phyloP scores from a whole-genome alignment of 371 early-diverging fungal genomes.

The Nematocida sp. region DNA sequence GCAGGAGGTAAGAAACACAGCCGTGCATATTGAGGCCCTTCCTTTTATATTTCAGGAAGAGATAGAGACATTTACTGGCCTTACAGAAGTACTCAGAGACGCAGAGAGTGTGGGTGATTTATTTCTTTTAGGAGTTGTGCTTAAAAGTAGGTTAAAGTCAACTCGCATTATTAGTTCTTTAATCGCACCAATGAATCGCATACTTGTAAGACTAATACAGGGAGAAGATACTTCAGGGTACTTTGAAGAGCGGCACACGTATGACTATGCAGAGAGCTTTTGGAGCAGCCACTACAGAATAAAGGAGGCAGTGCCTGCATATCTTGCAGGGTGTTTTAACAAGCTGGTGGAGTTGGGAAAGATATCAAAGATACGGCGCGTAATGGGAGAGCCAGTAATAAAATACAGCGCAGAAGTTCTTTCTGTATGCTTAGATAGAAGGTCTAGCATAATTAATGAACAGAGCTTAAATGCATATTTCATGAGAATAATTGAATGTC shows the following conservation, averaged over 20 bases:
- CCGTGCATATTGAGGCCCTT: background rate
- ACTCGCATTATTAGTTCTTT: background rate
- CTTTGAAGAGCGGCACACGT: conserved; percentile 41
- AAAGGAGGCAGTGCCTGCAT: conserved; percentile 14
- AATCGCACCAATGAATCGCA: conserved; percentile 19
- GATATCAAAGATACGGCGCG: conserved; percentile 33
- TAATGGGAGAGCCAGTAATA: background rate
- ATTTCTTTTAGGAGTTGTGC: conserved; percentile 4
- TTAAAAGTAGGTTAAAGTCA: background rate
- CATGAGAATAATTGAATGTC: background rate
- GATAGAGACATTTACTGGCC: background rate
- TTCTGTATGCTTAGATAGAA: background rate
- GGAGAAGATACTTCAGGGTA: conserved; percentile 6
- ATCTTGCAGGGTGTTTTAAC: background rate
- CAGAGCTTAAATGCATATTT: background rate
- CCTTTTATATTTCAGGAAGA: conserved; percentile 55
- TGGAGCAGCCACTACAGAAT: conserved; percentile 46
- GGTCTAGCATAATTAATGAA: conserved; percentile 4
- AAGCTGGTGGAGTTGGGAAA: conserved; percentile 15
- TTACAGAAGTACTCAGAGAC: conserved; percentile 11
- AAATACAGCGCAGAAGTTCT: background rate
- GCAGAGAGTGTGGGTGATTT: background rate
- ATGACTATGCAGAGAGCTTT: conserved; percentile 48
- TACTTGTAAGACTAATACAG: conserved; percentile 5
- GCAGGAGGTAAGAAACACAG: background rate